Conservation (phyloP, 2,329 filamentous ascomycete species). For the Penicillium decumbens region DNA sequence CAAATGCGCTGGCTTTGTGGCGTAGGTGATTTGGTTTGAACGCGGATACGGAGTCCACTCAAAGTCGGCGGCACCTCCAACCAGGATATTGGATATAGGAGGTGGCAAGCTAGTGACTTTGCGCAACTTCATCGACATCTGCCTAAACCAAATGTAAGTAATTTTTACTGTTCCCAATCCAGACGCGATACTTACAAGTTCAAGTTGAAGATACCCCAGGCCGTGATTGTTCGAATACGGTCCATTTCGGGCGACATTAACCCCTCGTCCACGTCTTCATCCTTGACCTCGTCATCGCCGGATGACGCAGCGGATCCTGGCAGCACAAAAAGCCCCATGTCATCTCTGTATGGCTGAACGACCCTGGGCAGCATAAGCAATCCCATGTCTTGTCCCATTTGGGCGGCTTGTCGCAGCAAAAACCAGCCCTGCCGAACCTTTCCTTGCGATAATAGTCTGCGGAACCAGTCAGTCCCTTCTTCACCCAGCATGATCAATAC, state of each 20-base stretch:
- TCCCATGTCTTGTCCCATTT: slow-evolving; percentile 31
- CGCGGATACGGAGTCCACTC: slow-evolving; percentile 35
- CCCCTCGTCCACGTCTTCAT: neutral
- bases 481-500: neutral
- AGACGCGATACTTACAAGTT: slow-evolving; percentile 23
- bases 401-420: slow-evolving; percentile 30
- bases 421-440: slow-evolving; percentile 28
- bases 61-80: slow-evolving; percentile 14
- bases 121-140: slow-evolving; percentile 27
- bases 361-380: slow-evolving; percentile 22
- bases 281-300: neutral
- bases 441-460: slow-evolving; percentile 28
- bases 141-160: slow-evolving; percentile 20
- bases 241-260: slow-evolving; percentile 17
- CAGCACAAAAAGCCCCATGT: neutral
- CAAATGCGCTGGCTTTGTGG: slow-evolving; percentile 26
- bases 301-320: neutral
- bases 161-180: neutral
- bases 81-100: slow-evolving; percentile 17
- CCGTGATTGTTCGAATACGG: slow-evolving; percentile 23
- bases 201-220: slow-evolving; percentile 31
- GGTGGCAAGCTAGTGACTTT: slow-evolving; percentile 18
- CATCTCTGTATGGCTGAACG: slow-evolving; percentile 6
- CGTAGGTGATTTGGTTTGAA: slow-evolving; percentile 26
- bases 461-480: slow-evolving; percentile 13